These are phyloP conservation scores for Cicer judaicum DNA, from an alignment of 306 rosid species.

Conservation along the genomic window DNA sequence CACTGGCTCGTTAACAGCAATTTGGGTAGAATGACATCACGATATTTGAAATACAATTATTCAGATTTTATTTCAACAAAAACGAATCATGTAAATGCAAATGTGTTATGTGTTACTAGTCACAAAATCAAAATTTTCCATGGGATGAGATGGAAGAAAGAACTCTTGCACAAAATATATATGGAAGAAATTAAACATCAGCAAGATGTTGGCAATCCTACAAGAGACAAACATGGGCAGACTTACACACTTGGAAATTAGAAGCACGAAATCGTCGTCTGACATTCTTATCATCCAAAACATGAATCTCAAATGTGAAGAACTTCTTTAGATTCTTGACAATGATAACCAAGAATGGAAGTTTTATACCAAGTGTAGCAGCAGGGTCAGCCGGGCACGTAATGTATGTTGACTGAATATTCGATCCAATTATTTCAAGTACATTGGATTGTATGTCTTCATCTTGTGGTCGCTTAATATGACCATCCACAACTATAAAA, in stretches of 20 bases:
- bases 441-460: conserved; percentile 96
- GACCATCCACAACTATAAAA: conserved; percentile 78
- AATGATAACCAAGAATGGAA: conserved; percentile 86
- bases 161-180: conserved; percentile 12
- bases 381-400: conserved; percentile 98
- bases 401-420: conserved; percentile 87
- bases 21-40: conserved; percentile 32
- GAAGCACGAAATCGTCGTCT: conserved; percentile 93
- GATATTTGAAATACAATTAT: neutral
- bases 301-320: conserved; percentile 96
- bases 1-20: neutral
- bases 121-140: conserved; percentile 22
- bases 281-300: conserved; percentile 93
- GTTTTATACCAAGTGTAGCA: conserved; percentile 93
- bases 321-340: conserved; percentile 92
- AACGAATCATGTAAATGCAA: conserved; percentile 11
- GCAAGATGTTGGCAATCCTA: conserved; percentile 33
- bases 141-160: neutral
- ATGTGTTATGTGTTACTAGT: neutral
- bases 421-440: conserved; percentile 89
- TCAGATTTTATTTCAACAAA: conserved; percentile 13
- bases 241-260: conserved; percentile 99
- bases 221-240: conserved; percentile 58
- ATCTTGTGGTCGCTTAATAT: conserved; percentile 91
- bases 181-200: conserved; percentile 27